Percentiles rank a stretch among this genome's conserved stretches.
Conservation (phyloP, 2,329 filamentous ascomycete species). For the Coniochaeta sp. region DNA sequence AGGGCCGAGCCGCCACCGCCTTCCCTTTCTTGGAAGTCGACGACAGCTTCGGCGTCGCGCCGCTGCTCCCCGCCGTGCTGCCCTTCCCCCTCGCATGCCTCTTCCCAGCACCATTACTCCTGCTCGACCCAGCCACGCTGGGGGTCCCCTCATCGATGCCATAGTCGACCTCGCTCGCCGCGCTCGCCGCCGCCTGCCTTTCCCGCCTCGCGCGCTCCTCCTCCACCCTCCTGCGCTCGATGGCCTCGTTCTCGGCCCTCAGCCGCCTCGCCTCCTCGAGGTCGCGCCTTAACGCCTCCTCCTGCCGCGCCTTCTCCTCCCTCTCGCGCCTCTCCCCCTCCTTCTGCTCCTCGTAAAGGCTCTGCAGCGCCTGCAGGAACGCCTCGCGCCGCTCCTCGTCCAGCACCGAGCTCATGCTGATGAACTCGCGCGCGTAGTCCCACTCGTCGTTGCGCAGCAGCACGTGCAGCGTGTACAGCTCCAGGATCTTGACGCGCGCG, state of each 20-base stretch:
- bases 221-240: constrained; percentile 43
- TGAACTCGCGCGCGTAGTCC: constrained; percentile 92
- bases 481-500: constrained; percentile 82
- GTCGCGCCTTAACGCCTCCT: constrained; percentile 48
- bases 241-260: constrained; percentile 52
- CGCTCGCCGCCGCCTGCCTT: constrained; percentile 33
- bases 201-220: constrained; percentile 42
- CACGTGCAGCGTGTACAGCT: constrained; percentile 91
- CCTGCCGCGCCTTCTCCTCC: constrained; percentile 48
- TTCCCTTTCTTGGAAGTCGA: constrained; percentile 24
- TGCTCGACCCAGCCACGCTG: constrained; percentile 26
- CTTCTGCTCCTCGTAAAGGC: constrained; percentile 75
- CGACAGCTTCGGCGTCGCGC: constrained; percentile 1
- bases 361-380: constrained; percentile 79
- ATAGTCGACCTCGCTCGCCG: constrained; percentile 53
- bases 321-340: constrained; percentile 60
- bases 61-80: not conserved
- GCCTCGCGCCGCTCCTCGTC: constrained; percentile 88
- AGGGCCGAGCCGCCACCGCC: constrained; percentile 20
- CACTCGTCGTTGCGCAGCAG: constrained; percentile 91
- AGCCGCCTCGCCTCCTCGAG: constrained; percentile 49
- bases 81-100: constrained; percentile 5
- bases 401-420: constrained; percentile 74
- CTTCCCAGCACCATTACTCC: constrained; percentile 6
- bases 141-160: constrained; percentile 58